A percentile compares a stretch with the other conserved stretches of the same genome.
Conservation (phyloP, 192 early-diverging fungal species). For the Backusella circina region DNA sequence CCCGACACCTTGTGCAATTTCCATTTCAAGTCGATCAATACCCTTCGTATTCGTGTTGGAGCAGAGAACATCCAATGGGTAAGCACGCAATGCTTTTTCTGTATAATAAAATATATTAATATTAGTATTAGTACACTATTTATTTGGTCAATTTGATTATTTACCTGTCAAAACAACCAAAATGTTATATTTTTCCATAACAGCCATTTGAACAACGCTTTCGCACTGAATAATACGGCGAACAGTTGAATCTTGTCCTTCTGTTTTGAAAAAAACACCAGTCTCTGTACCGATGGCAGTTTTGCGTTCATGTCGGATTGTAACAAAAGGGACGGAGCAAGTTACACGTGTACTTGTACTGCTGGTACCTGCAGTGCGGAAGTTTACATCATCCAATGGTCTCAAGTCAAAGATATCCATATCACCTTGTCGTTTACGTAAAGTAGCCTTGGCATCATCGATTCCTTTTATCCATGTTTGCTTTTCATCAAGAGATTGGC, state of each 20-base stretch:
- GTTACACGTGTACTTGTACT: constrained; percentile 50
- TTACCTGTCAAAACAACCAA: constrained; percentile 81
- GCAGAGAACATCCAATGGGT: constrained; percentile 75
- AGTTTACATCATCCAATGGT: constrained; percentile 43
- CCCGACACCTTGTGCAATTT: constrained; percentile 22
- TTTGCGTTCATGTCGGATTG: constrained; percentile 40
- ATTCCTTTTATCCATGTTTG: constrained; percentile 83
- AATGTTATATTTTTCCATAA: constrained; percentile 74
- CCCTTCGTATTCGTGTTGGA: constrained; percentile 52
- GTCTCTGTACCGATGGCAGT: constrained; percentile 83
- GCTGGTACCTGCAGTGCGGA: constrained; percentile 25
- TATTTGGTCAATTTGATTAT: background rate
- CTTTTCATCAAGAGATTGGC: constrained; percentile 61
- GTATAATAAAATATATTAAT: background rate
- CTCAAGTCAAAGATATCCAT: constrained; percentile 50
- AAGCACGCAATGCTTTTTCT: constrained; percentile 69
- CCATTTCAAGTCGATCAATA: constrained; percentile 26
- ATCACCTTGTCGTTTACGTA: constrained; percentile 36
- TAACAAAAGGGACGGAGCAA: constrained; percentile 45
- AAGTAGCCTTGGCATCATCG: constrained; percentile 50
- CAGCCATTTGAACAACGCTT: constrained; percentile 79
- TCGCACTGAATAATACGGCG: constrained; percentile 63
- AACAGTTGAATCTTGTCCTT: constrained; percentile 48
- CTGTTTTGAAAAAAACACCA: constrained; percentile 63
- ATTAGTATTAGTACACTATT: background rate